Conservation (phyloP, 1,284 basidiomycete genomes). For the Lentinus polychrous region DNA sequence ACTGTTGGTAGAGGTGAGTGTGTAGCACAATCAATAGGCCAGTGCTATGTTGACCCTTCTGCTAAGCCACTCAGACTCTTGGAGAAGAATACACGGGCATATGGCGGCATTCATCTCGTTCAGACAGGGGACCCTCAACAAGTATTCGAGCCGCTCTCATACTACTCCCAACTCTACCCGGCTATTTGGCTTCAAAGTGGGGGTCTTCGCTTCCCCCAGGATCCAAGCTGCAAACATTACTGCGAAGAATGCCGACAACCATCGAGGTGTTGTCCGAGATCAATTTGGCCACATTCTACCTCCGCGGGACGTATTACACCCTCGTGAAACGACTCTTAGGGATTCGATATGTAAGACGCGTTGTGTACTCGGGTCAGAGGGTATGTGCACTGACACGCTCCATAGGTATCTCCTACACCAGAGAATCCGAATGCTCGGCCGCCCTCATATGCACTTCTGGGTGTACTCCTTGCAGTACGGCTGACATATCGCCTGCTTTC, state of each 20-base stretch:
- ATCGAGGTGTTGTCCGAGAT: constrained; percentile 60
- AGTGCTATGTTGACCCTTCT: not conserved
- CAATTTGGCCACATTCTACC: constrained; percentile 79
- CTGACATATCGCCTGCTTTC: constrained; percentile 57
- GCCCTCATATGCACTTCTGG: constrained; percentile 82
- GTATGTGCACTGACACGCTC: not conserved
- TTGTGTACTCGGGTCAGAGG: not conserved
- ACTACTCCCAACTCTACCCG: constrained; percentile 58
- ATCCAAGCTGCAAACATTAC: constrained; percentile 28
- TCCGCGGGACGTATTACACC: constrained; percentile 76
- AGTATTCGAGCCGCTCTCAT: constrained; percentile 48
- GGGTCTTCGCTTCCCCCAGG: constrained; percentile 29
- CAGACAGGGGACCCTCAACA: constrained; percentile 34
- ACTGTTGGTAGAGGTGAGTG: constrained; percentile 68
- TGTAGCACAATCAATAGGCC: not conserved
- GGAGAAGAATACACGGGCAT: constrained; percentile 92
- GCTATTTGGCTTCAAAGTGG: constrained; percentile 52
- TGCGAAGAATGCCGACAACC: constrained; percentile 38
- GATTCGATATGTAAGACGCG: constrained; percentile 57
- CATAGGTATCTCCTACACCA: constrained; percentile 66
- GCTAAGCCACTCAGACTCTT: constrained; percentile 68
- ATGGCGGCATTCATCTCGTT: constrained; percentile 55
- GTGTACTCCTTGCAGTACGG: constrained; percentile 66
- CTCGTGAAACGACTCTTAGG: constrained; percentile 67
- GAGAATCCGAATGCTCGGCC: constrained; percentile 65